A percentile compares a stretch with the other conserved stretches of the same genome.
Conservation (phyloP, 106 monocot species). For the Allium fistulosum region DNA sequence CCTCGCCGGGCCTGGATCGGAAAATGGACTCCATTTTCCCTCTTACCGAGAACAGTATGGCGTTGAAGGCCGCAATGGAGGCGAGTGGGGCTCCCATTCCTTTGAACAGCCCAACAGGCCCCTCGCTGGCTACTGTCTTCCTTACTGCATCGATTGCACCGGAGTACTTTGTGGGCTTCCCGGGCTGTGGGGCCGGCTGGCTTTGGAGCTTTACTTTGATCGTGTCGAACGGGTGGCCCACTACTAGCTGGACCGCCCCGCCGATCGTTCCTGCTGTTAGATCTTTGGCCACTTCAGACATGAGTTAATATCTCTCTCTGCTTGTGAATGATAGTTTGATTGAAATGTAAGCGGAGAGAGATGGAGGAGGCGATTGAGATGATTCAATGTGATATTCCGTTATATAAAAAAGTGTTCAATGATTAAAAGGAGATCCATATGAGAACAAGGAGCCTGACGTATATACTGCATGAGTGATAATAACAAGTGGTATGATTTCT, state of each 20-base stretch:
- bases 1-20: slow-evolving; percentile 35
- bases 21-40: slow-evolving; percentile 51
- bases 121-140: slow-evolving; percentile 44
- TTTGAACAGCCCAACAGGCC: slow-evolving; percentile 42
- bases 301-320: neutral
- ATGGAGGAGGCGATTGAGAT: no score
- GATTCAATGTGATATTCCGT: no score
- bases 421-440: no score
- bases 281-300: slow-evolving; percentile 48
- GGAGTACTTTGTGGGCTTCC: slow-evolving; percentile 37
- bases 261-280: slow-evolving; percentile 58
- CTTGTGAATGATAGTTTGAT: no score
- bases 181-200: slow-evolving; percentile 48
- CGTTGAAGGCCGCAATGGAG: slow-evolving; percentile 54
- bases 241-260: slow-evolving; percentile 49
- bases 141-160: slow-evolving; percentile 56
- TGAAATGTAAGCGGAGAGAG: no score
- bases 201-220: slow-evolving; percentile 67
- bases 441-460: no score
- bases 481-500: no score
- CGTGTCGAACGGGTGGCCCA: slow-evolving; percentile 63
- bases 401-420: no score
- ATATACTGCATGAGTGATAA: no score
- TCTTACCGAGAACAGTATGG: slow-evolving; percentile 49
- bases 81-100: slow-evolving; percentile 15